Evolutionary conservation across 345 rosid species (phyloP).

Genomic region (Crucihimalaya himalaica): DNA sequence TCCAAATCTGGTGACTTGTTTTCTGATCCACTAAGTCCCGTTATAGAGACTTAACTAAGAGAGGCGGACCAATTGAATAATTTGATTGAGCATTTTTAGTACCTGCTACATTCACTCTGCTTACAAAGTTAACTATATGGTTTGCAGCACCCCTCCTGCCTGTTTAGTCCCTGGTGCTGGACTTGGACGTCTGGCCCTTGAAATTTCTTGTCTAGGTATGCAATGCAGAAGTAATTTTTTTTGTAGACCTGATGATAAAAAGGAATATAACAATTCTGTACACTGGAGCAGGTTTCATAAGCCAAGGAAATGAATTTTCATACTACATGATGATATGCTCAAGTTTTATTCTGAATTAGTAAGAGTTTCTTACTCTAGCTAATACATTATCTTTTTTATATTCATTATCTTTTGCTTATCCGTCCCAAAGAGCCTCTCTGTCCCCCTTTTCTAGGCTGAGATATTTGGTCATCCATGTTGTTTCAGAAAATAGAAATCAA

Average conservation of each 20-base stretch:
- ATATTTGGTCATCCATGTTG: constrained; percentile 12
- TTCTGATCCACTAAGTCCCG: not conserved
- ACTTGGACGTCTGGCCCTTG: constrained; percentile 95
- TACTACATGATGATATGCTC: constrained; percentile 99
- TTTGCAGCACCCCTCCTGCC: constrained; percentile 68
- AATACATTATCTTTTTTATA: not conserved
- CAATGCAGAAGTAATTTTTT: not conserved
- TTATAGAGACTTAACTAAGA: not conserved
- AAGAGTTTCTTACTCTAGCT: constrained; percentile 41
- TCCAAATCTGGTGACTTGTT: constrained; percentile 6
- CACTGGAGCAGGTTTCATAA: constrained; percentile 72
- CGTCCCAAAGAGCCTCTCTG: not conserved
- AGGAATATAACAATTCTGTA: constrained; percentile 19
- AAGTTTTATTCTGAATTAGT: constrained; percentile 92
- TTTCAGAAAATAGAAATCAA: not conserved
- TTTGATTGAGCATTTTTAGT: constrained; percentile 4
- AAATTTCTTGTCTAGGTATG: constrained; percentile 90
- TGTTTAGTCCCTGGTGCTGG: constrained; percentile 99
- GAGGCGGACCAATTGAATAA: not conserved
- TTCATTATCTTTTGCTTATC: constrained; percentile 1
- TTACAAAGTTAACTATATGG: constrained; percentile 28
- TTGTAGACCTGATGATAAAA: not conserved
- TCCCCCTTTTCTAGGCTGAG: not conserved
- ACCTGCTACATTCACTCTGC: constrained; percentile 13
- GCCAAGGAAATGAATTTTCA: constrained; percentile 99